Percentiles rank a stretch among this genome's conserved stretches.
Conservation (phyloP, 2,329 filamentous ascomycete species). For the Aaosphaeria pasadenensis region DNA sequence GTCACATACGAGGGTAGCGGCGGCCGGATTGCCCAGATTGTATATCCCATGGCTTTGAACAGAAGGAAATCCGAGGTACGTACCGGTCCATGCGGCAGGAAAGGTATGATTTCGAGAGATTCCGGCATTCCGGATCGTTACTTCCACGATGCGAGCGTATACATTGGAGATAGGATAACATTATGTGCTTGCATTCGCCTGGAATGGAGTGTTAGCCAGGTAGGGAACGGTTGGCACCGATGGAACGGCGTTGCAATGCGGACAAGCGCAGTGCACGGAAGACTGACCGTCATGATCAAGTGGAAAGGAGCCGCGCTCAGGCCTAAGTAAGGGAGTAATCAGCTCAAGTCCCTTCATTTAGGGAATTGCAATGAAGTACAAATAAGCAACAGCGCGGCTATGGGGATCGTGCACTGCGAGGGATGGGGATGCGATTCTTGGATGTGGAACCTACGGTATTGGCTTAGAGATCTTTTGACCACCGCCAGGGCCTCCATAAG, state of each 20-base stretch:
- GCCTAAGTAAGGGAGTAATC: conserved; percentile 50
- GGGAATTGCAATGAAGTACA: too few species aligned
- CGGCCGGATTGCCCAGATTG: neutral
- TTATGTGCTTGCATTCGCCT: conserved; percentile 93
- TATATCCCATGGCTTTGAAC: conserved; percentile 2
- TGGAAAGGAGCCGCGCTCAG: conserved; percentile 92
- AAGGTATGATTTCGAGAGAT: conserved; percentile 84
- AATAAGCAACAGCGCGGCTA: too few species aligned
- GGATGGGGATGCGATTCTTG: too few species aligned
- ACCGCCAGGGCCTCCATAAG: conserved; percentile 70
- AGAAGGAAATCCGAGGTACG: conserved; percentile 34
- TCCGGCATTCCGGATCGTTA: conserved; percentile 82
- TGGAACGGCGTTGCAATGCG: neutral
- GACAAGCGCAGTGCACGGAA: conserved; percentile 47
- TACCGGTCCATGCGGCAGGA: conserved; percentile 93
- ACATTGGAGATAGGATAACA: conserved; percentile 80
- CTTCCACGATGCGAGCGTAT: conserved; percentile 79
- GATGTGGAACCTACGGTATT: conserved; percentile 57
- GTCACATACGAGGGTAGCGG: too few species aligned
- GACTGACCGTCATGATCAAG: conserved; percentile 79
- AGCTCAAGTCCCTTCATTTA: too few species aligned
- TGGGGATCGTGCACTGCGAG: too few species aligned
- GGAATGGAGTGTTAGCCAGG: conserved; percentile 8
- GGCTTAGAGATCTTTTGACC: conserved; percentile 64
- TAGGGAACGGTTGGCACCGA: neutral